Conservation (phyloP, 2,329 filamentous ascomycete genomes). For the Colletotrichum tamarilloi region DNA sequence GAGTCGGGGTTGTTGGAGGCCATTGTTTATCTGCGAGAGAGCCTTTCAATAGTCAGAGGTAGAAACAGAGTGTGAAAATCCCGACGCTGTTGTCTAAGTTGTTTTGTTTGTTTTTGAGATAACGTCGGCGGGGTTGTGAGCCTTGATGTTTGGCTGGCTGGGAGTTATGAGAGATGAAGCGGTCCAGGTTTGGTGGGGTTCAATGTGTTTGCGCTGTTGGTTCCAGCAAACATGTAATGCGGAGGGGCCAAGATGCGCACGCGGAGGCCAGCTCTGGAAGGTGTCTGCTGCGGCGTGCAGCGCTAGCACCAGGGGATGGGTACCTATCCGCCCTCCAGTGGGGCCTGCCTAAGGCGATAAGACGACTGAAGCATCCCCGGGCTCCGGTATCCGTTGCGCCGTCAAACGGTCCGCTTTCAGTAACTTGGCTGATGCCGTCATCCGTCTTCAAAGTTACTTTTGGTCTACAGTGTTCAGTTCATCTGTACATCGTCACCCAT, state of each 20-base stretch:
- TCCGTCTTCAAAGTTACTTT: conserved; percentile 5
- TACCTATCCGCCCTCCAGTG: not conserved
- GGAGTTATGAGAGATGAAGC: conserved; percentile 2
- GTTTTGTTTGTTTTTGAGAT: not conserved
- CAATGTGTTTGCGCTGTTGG: not conserved
- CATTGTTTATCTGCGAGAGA: conserved; percentile 42
- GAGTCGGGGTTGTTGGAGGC: conserved; percentile 51
- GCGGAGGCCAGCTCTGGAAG: not conserved
- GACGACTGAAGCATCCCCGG: not conserved
- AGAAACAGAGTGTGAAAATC: not conserved
- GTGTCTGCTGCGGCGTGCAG: not conserved
- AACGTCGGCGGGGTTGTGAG: not conserved
- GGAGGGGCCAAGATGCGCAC: not conserved
- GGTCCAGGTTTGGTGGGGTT: conserved; percentile 4
- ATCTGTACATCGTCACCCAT: not conserved
- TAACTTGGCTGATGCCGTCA: conserved; percentile 20
- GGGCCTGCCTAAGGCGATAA: not conserved
- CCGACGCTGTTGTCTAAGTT: no score
- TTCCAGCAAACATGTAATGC: not conserved
- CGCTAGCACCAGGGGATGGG: not conserved
- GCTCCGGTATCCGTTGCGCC: conserved; percentile 5
- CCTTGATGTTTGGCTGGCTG: not conserved
- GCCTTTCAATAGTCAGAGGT: not conserved
- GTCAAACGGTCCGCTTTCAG: conserved; percentile 16
- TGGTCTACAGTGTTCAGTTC: not conserved